phyloP scores from a whole-genome alignment of 306 rosid genomes.

The Acacia confusa region DNA sequence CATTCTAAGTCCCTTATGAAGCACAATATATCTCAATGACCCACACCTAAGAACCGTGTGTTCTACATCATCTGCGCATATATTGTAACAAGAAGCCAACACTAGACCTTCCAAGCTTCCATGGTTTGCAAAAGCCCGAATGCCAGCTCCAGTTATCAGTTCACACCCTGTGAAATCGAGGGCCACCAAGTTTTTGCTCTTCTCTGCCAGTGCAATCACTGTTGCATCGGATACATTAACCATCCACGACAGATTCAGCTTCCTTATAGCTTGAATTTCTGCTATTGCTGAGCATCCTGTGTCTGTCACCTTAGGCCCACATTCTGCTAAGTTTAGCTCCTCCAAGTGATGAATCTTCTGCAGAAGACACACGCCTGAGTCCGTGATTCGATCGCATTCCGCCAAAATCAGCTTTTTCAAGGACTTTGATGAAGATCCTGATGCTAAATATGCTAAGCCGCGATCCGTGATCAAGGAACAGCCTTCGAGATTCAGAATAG shows the following conservation, averaged over 20 bases:
- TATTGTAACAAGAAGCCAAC: slow-evolving; percentile 8
- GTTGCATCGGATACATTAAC: slow-evolving; percentile 32
- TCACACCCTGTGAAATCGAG: slow-evolving; percentile 35
- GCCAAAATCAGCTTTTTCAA: slow-evolving; percentile 24
- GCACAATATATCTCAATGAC: slow-evolving; percentile 21
- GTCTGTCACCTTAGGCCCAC: slow-evolving; percentile 38
- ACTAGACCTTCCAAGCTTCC: slow-evolving; percentile 24
- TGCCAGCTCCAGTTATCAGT: slow-evolving; percentile 24
- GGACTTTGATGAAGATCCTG: slow-evolving; percentile 29
- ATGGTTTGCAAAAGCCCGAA: slow-evolving; percentile 32
- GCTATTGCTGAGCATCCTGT: slow-evolving; percentile 24
- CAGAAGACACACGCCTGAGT: slow-evolving; percentile 28
- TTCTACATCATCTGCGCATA: slow-evolving; percentile 9
- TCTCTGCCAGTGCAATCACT: slow-evolving; percentile 28
- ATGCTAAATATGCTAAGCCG: slow-evolving; percentile 26
- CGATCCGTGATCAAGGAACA: slow-evolving; percentile 32
- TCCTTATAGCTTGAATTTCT: slow-evolving; percentile 12
- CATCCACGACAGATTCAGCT: slow-evolving; percentile 31
- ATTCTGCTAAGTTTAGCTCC: slow-evolving; percentile 39
- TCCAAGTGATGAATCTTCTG: slow-evolving; percentile 24
- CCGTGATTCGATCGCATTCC: slow-evolving; percentile 33
- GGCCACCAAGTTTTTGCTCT: slow-evolving; percentile 6
- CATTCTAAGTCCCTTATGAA: slow-evolving; percentile 24
- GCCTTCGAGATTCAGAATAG: slow-evolving; percentile 28
- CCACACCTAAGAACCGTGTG: slow-evolving; percentile 3